phyloP scores from a whole-genome alignment of 352 stramenopile species.

The Phytophthora cajani region DNA sequence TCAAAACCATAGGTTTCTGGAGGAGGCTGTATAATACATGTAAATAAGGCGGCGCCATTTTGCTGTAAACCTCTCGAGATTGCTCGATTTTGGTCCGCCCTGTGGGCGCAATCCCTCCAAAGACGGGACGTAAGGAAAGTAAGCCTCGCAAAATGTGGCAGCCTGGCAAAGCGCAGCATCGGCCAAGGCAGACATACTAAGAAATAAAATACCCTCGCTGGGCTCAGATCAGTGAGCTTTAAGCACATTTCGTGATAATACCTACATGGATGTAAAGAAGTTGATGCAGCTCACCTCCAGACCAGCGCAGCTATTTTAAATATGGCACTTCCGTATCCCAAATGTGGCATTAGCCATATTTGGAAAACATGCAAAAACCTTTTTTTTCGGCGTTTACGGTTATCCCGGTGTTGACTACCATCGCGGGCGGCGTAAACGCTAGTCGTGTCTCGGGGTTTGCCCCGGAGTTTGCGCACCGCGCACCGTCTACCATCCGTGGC shows the following conservation, averaged over 20 bases:
- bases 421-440: slow-evolving; percentile 27
- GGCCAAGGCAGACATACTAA: neutral
- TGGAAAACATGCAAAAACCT: neutral
- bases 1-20: neutral
- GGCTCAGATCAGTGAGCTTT: too few species aligned
- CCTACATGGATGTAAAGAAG: too few species aligned
- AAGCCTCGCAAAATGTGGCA: neutral
- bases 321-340: neutral
- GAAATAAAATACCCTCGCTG: too few species aligned
- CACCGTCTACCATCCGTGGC: slow-evolving; percentile 12
- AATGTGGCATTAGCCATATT: neutral
- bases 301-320: neutral
- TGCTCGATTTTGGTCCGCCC: slow-evolving; percentile 16
- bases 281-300: too few species aligned
- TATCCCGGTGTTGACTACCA: slow-evolving; percentile 19
- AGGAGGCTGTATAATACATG: neutral
- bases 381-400: slow-evolving; percentile 25
- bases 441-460: slow-evolving; percentile 23
- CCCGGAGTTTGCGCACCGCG: slow-evolving; percentile 22
- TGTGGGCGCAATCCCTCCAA: neutral
- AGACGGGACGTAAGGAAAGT: neutral
- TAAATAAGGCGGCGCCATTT: neutral
- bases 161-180: neutral
- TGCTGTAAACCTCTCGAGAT: neutral
- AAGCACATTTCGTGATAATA: too few species aligned